phyloP scores from a whole-genome alignment of 768 basidiomycete genomes.

The Glaciozyma antarctica region DNA sequence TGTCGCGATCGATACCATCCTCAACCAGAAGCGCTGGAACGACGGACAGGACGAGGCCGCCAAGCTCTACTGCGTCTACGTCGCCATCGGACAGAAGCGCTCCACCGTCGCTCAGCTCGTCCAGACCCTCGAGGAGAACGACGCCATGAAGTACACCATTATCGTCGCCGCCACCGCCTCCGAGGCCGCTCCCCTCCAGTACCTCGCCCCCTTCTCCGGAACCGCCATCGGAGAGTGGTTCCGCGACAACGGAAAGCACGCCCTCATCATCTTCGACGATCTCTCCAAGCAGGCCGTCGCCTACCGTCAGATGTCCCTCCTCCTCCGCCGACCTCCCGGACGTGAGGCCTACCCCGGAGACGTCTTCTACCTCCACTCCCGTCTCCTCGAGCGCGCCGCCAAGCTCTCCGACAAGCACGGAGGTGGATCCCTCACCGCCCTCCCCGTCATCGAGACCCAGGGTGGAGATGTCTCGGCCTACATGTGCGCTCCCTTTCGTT shows the following conservation, averaged over 20 bases:
- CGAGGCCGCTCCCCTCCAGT: slow-evolving; percentile 97
- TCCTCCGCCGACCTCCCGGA: slow-evolving; percentile 99
- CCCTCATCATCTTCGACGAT: slow-evolving; percentile 98
- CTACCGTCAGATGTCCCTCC: slow-evolving; percentile 99
- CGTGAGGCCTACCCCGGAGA: slow-evolving; percentile 98
- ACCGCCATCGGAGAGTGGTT: slow-evolving; percentile 99
- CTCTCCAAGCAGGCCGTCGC: slow-evolving; percentile 99
- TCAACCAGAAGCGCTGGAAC: slow-evolving; percentile 99
- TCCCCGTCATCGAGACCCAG: slow-evolving; percentile 99
- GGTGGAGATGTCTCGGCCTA: slow-evolving; percentile 99
- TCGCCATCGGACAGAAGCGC: slow-evolving; percentile 98
- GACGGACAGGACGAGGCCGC: slow-evolving; percentile 90
- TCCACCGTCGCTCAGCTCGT: slow-evolving; percentile 99
- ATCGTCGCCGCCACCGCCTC: slow-evolving; percentile 99
- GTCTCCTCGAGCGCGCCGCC: slow-evolving; percentile 98
- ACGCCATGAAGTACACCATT: slow-evolving; percentile 99
- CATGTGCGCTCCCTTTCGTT: slow-evolving; percentile 51
- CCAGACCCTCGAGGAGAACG: slow-evolving; percentile 98
- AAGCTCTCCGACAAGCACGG: slow-evolving; percentile 99
- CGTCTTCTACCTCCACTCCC: slow-evolving; percentile 83
- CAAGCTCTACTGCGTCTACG: slow-evolving; percentile 99
- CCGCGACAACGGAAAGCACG: slow-evolving; percentile 99
- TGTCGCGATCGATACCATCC: slow-evolving; percentile 98
- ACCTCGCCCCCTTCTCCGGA: slow-evolving; percentile 99
- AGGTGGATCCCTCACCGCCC: slow-evolving; percentile 94